phyloP scores from a whole-genome alignment of 768 basidiomycete genomes.

The Trametes sanguinea region DNA sequence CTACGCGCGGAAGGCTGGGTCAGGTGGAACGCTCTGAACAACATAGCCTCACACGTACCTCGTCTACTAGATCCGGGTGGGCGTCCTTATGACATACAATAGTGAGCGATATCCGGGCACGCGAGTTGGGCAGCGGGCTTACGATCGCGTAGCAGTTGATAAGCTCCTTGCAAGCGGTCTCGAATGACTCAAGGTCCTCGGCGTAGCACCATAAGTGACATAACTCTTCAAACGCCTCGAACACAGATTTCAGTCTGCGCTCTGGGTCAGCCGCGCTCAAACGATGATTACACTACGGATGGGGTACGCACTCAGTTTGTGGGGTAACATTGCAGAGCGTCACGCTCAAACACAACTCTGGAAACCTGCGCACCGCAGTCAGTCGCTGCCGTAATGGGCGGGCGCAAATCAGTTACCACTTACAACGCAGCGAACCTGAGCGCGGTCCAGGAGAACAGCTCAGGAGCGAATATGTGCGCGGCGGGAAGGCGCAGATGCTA shows the following conservation, averaged over 20 bases:
- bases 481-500: constrained; percentile 66
- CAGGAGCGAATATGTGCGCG: constrained; percentile 72
- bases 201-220: constrained; percentile 65
- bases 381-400: neutral
- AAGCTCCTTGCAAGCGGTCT: constrained; percentile 64
- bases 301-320: constrained; percentile 58
- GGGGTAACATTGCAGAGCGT: constrained; percentile 69
- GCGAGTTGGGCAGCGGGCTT: constrained; percentile 26
- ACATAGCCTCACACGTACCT: constrained; percentile 43
- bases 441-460: constrained; percentile 58
- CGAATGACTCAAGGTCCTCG: constrained; percentile 64
- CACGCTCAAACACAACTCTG: constrained; percentile 68
- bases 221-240: constrained; percentile 64
- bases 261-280: neutral
- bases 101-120: neutral
- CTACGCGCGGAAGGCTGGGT: constrained; percentile 37
- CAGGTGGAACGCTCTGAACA: neutral
- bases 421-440: constrained; percentile 68
- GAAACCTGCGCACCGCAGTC: constrained; percentile 51
- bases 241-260: constrained; percentile 57
- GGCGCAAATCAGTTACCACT: constrained; percentile 28
- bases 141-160: constrained; percentile 60
- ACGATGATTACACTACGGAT: neutral
- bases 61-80: constrained; percentile 61
- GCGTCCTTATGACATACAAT: constrained; percentile 40